phyloP scores from a whole-genome alignment of 805 yeast species.

The Schwanniomyces polymorphus region DNA sequence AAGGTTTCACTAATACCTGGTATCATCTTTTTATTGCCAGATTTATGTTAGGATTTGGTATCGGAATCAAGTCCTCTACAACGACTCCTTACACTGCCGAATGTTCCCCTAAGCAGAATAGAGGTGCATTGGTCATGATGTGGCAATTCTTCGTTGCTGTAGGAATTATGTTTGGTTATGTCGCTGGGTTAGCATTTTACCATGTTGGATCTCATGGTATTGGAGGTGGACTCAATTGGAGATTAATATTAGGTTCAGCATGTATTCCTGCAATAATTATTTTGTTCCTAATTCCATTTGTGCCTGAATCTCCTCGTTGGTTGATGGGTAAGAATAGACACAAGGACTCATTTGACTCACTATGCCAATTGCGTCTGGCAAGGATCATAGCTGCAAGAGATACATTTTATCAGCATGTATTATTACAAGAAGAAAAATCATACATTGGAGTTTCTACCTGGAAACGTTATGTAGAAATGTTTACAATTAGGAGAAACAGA shows the following conservation, averaged over 20 bases:
- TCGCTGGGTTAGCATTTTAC: slow-evolving; percentile 59
- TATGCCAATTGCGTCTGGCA: slow-evolving; percentile 45
- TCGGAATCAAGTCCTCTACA: slow-evolving; percentile 69
- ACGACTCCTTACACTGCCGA: slow-evolving; percentile 70
- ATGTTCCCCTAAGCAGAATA: slow-evolving; percentile 53
- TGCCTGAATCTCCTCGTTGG: slow-evolving; percentile 76
- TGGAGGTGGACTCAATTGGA: slow-evolving; percentile 52
- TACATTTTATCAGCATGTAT: slow-evolving; percentile 55
- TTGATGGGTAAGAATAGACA: slow-evolving; percentile 53
- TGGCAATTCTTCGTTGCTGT: slow-evolving; percentile 79
- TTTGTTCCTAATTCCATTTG: slow-evolving; percentile 48
- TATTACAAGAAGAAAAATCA: slow-evolving; percentile 61
- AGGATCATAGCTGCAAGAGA: slow-evolving; percentile 64
- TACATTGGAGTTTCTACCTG: slow-evolving; percentile 45
- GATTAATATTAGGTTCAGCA: slow-evolving; percentile 67
- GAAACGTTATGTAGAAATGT: slow-evolving; percentile 49
- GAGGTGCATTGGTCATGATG: slow-evolving; percentile 69
- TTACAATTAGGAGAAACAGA: slow-evolving; percentile 71
- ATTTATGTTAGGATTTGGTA: slow-evolving; percentile 57
- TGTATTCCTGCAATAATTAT: slow-evolving; percentile 57
- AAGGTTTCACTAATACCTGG: slow-evolving; percentile 61
- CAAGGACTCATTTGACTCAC: slow-evolving; percentile 50
- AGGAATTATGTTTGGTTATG: slow-evolving; percentile 69
- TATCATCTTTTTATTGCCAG: slow-evolving; percentile 61
- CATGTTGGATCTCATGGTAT: slow-evolving; percentile 48